Evolutionary conservation across 2,329 filamentous ascomycete genomes (phyloP).

Genomic region (Colletotrichum brevisporum): DNA sequence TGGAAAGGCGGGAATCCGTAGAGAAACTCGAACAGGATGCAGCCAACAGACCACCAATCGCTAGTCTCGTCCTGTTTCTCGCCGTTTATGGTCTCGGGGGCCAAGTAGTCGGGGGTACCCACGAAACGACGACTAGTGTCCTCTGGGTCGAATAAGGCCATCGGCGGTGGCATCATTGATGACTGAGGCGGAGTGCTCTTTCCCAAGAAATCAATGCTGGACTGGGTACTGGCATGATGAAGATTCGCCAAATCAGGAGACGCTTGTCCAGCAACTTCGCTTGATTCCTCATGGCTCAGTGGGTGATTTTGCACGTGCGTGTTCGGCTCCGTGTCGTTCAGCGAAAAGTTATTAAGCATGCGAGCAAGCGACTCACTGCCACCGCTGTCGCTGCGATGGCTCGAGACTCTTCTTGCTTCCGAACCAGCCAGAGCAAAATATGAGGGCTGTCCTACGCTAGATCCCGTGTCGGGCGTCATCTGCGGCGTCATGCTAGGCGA

Average conservation of each 20-base stretch:
- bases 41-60: constrained; percentile 99
- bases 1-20: constrained; percentile 96
- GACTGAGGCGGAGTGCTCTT: constrained; percentile 73
- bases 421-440: constrained; percentile 85
- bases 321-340: constrained; percentile 71
- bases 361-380: constrained; percentile 87
- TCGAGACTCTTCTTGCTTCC: constrained; percentile 76
- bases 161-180: constrained; percentile 88
- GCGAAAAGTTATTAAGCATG: constrained; percentile 85
- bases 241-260: constrained; percentile 84
- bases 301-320: constrained; percentile 61
- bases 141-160: constrained; percentile 95
- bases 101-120: constrained; percentile 96
- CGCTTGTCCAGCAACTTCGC: constrained; percentile 77
- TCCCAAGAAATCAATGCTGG: constrained; percentile 64
- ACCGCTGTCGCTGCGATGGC: constrained; percentile 91
- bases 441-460: constrained; percentile 84
- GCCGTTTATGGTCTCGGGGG: constrained; percentile 96
- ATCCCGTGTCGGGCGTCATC: constrained; percentile 80
- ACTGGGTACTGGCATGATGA: constrained; percentile 64
- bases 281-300: constrained; percentile 81
- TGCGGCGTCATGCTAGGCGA: constrained; percentile 90
- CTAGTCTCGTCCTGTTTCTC: constrained; percentile 97
- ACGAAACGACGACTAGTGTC: constrained; percentile 95
- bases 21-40: constrained; percentile 96